These are phyloP conservation scores for Truncatella angustata DNA, from an alignment of 2,329 filamentous ascomycete genomes.

Conservation along the genomic window DNA sequence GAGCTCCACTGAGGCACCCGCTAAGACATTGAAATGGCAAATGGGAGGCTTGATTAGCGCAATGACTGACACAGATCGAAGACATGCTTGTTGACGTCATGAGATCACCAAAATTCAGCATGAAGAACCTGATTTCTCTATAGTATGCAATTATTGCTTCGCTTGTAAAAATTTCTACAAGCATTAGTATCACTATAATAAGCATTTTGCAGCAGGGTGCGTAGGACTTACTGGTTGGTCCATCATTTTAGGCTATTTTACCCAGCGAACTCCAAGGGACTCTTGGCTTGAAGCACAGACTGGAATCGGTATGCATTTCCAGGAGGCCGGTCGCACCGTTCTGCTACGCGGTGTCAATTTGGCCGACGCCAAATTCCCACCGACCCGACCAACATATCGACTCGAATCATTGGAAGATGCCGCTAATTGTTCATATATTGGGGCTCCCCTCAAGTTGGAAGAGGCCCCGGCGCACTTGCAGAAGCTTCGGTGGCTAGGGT, in stretches of 20 bases:
- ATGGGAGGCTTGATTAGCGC: background rate
- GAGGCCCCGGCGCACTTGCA: constrained; percentile 16
- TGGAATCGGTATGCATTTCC: constrained; percentile 8
- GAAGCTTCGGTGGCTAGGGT: constrained; percentile 18
- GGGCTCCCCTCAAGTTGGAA: constrained; percentile 14
- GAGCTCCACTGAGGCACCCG: background rate
- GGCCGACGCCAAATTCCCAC: constrained; percentile 20
- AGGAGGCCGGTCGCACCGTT: constrained; percentile 17
- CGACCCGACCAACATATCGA: constrained; percentile 15
- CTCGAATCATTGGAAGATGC: constrained; percentile 15
- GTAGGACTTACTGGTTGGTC: too few relatives aligned
- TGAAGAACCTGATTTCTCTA: background rate
- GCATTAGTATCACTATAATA: too few relatives aligned
- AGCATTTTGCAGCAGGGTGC: too few relatives aligned
- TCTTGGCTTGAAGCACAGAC: background rate
- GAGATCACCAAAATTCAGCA: background rate
- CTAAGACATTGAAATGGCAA: background rate
- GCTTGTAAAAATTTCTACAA: background rate
- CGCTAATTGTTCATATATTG: constrained; percentile 15
- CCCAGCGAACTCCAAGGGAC: background rate
- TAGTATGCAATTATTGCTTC: background rate
- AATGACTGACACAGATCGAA: background rate
- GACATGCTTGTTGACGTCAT: constrained; percentile 4
- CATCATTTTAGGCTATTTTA: too few relatives aligned
- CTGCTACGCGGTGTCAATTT: constrained; percentile 22